Evolutionary conservation across 2,329 filamentous ascomycete genomes (phyloP).

Genomic region (Zymoseptoria brevis): DNA sequence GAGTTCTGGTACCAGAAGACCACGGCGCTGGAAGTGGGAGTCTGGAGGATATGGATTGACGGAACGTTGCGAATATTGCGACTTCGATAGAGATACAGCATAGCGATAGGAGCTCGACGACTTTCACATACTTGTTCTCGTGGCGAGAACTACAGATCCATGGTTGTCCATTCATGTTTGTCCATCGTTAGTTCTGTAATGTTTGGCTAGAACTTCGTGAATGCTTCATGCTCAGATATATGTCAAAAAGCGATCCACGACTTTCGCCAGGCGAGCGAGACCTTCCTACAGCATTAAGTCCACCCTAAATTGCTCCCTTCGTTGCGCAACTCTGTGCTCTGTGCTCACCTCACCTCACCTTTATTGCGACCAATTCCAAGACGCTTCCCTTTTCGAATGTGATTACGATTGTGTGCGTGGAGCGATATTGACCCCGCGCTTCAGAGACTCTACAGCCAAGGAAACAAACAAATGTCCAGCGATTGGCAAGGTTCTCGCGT

Average conservation of each 20-base stretch:
- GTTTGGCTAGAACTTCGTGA: background rate
- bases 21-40: conserved; percentile 27
- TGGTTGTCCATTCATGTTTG: background rate
- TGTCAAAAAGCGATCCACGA: no score
- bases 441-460: background rate
- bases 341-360: no score
- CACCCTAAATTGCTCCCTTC: no score
- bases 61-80: background rate
- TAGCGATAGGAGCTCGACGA: background rate
- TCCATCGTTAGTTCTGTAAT: background rate
- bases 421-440: background rate
- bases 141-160: background rate
- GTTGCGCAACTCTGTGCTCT: no score
- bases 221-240: background rate
- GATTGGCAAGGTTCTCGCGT: background rate
- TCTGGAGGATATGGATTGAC: conserved; percentile 55
- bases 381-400: background rate
- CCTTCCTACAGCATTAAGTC: no score
- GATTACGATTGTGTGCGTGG: background rate
- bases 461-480: background rate
- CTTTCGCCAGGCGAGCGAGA: no score
- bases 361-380: background rate
- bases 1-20: conserved; percentile 52
- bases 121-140: background rate
- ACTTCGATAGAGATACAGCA: background rate